Conservation (phyloP, 106 monocot species). For the Gastrodia elata region DNA sequence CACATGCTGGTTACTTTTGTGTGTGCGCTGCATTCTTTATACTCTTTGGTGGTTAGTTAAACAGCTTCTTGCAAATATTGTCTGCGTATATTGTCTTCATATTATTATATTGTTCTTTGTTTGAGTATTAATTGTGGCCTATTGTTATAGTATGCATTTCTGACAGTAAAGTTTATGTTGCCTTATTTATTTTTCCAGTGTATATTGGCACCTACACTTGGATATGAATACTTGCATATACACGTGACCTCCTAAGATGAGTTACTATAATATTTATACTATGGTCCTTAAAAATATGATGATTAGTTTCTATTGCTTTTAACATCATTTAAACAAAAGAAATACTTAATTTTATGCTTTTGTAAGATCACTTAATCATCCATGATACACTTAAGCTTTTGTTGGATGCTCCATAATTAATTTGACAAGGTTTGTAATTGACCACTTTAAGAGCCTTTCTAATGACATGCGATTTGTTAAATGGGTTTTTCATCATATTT, state of each 20-base stretch:
- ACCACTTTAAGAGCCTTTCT: background rate
- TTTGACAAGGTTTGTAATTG: background rate
- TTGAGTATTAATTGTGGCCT: background rate
- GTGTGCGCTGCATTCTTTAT: no score
- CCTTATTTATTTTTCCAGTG: background rate
- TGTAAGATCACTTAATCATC: background rate
- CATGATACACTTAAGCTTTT: background rate
- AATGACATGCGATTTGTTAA: background rate
- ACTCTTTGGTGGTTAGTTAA: background rate
- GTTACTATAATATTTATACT: background rate
- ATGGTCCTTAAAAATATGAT: background rate
- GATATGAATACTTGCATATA: background rate
- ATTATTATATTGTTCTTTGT: background rate
- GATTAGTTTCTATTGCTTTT: background rate
- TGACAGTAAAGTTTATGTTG: background rate
- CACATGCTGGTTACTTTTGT: background rate
- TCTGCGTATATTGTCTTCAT: background rate
- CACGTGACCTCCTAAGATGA: no score
- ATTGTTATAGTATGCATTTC: background rate
- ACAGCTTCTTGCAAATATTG: background rate
- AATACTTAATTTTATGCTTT: background rate
- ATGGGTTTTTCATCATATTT: background rate
- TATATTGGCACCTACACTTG: background rate
- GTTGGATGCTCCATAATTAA: background rate
- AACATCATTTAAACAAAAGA: background rate